A percentile compares a stretch with the other conserved stretches of the same genome.
Evolutionary conservation across 1,284 basidiomycete genomes (phyloP).

Genomic region (Mycena sp.): DNA sequence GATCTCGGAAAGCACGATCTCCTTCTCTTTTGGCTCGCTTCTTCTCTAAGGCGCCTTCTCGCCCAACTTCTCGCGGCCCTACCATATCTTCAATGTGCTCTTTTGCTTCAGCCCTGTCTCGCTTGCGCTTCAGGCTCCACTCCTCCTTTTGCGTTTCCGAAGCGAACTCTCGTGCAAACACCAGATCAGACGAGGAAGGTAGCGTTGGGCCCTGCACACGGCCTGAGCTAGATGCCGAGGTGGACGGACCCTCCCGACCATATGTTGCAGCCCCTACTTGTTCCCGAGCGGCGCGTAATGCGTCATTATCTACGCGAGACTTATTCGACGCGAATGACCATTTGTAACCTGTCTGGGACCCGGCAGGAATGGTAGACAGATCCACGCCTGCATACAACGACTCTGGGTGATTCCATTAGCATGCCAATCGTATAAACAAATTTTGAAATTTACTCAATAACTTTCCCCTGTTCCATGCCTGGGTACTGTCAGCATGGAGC

Average conservation of each 20-base stretch:
- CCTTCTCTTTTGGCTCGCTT: slow-evolving; percentile 72
- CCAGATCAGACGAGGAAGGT: slow-evolving; percentile 70
- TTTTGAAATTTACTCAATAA: slow-evolving; percentile 58
- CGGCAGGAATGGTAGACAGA: slow-evolving; percentile 57
- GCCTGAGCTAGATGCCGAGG: slow-evolving; percentile 39
- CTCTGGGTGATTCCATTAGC: slow-evolving; percentile 45
- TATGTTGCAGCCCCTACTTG: slow-evolving; percentile 70
- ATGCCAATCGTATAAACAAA: slow-evolving; percentile 2
- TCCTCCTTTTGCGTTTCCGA: slow-evolving; percentile 70
- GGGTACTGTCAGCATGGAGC: neutral
- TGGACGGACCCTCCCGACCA: slow-evolving; percentile 40
- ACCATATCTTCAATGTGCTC: slow-evolving; percentile 77
- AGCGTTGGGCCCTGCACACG: slow-evolving; percentile 72
- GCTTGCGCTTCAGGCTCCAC: slow-evolving; percentile 64
- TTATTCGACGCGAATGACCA: slow-evolving; percentile 66
- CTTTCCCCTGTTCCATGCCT: slow-evolving; percentile 83
- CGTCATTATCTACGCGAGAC: slow-evolving; percentile 61
- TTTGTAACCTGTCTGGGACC: slow-evolving; percentile 70
- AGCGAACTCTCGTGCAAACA: slow-evolving; percentile 51
- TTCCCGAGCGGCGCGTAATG: slow-evolving; percentile 65
- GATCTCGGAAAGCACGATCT: slow-evolving; percentile 72
- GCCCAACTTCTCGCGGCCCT: slow-evolving; percentile 76
- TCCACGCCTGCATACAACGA: slow-evolving; percentile 69
- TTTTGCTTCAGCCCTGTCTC: slow-evolving; percentile 70
- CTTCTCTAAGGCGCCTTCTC: slow-evolving; percentile 81